These are phyloP conservation scores for Eimeria maxima DNA, from an alignment of 169 alveolate species.

Conservation along the genomic window DNA sequence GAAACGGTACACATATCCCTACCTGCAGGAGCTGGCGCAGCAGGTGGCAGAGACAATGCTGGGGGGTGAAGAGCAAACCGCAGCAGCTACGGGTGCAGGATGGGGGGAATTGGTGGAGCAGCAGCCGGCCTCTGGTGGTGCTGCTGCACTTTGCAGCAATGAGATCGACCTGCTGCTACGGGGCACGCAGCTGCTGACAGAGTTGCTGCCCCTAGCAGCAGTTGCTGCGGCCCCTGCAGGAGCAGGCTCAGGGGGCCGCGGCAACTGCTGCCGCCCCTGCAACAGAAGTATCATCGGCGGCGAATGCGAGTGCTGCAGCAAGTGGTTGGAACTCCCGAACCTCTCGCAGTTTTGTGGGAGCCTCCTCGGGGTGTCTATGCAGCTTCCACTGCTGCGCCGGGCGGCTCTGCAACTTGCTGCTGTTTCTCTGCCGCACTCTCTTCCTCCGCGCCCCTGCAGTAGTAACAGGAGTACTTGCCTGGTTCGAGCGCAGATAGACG, in stretches of 20 bases:
- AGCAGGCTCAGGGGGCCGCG: slow-evolving; percentile 18
- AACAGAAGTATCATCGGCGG: neutral
- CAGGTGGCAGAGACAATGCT: slow-evolving; percentile 60
- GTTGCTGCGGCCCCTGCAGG: slow-evolving; percentile 59
- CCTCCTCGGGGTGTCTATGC: slow-evolving; percentile 74
- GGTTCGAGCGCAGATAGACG: slow-evolving; percentile 12
- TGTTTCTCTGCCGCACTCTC: slow-evolving; percentile 60
- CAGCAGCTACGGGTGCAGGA: slow-evolving; percentile 32
- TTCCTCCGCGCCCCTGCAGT: slow-evolving; percentile 67
- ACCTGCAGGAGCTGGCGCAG: slow-evolving; percentile 70
- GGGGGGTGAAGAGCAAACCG: slow-evolving; percentile 40
- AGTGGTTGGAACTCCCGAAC: slow-evolving; percentile 59
- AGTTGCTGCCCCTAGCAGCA: slow-evolving; percentile 66
- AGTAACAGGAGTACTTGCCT: slow-evolving; percentile 27
- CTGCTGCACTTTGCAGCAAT: slow-evolving; percentile 16
- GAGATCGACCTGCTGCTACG: slow-evolving; percentile 64
- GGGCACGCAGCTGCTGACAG: slow-evolving; percentile 72
- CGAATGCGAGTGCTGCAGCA: slow-evolving; percentile 56
- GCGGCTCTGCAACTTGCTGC: slow-evolving; percentile 73
- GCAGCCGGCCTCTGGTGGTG: slow-evolving; percentile 47
- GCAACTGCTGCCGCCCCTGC: slow-evolving; percentile 45
- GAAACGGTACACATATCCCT: slow-evolving; percentile 60
- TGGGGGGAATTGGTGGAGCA: neutral
- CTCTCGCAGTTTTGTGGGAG: slow-evolving; percentile 72
- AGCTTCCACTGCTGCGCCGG: slow-evolving; percentile 73